phyloP scores from a whole-genome alignment of 2,329 filamentous ascomycete genomes.

The Bipolaris oryzae region DNA sequence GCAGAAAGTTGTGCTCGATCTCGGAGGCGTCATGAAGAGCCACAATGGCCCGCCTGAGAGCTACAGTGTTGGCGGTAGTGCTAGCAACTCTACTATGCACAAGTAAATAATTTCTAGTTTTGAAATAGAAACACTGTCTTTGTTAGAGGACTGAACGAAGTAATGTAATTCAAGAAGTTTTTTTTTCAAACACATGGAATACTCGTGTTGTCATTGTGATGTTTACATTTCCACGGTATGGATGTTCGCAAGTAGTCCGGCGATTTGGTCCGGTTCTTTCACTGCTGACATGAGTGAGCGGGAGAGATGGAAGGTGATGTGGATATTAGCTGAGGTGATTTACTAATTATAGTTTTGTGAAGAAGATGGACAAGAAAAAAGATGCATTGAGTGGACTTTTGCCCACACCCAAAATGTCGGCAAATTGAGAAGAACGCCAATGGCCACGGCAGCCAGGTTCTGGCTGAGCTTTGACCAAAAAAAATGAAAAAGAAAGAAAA shows the following conservation, averaged over 20 bases:
- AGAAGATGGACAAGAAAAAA: background rate
- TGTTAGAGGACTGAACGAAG: background rate
- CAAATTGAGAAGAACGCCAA: background rate
- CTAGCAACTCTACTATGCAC: constrained; percentile 16
- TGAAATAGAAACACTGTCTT: background rate
- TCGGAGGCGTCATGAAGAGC: constrained; percentile 40
- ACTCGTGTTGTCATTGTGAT: background rate
- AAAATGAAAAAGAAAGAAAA: background rate
- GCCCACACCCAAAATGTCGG: too few species aligned
- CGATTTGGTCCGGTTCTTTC: too few species aligned
- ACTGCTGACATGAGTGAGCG: too few species aligned
- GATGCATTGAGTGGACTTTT: background rate
- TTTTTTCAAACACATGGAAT: background rate
- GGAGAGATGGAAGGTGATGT: too few species aligned
- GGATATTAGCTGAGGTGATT: too few species aligned
- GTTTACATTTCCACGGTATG: background rate
- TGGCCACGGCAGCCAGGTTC: background rate
- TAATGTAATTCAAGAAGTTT: background rate
- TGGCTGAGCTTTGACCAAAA: background rate
- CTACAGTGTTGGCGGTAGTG: constrained; percentile 37
- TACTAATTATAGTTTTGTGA: too few species aligned
- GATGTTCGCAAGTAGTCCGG: too few species aligned
- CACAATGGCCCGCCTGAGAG: constrained; percentile 50
- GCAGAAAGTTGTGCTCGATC: constrained; percentile 46
- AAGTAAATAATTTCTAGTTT: background rate